Evolutionary conservation across 1,284 basidiomycete genomes (phyloP), one percentile per base, ranked within the genome.

Genomic region (Phellinidium pouzarii): DNA sequence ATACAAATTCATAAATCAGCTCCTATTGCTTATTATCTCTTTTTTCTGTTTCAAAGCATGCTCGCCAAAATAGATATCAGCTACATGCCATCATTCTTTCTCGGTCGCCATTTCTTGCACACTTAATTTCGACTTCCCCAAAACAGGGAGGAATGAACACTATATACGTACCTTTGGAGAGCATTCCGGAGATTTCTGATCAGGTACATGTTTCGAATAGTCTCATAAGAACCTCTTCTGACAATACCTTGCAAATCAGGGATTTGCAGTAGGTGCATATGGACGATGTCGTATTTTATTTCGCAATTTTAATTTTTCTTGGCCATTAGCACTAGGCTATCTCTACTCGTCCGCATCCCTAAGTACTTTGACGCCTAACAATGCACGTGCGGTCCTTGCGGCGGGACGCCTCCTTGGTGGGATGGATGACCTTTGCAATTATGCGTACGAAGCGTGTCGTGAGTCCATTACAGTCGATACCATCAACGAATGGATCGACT

Each of bases 1-100:
- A 14, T 14, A 34, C 6, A 34, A 7, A n/a, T n/a, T n/a, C 6
- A 34, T 34, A 8, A 34, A 14, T 3, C 31, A 8, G 31, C 31
- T 14, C 11, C 14, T 34, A 8, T 7, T 34, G 11, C 14, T 3
- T 14, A 14, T 14, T 34, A 34, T 11, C 14, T 11, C 31, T 11
- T 7, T 34, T 11, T 34, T 34, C 58, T 27, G n/a, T 29, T 57
- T 46, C 57, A 12, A 58, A 90, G 86, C 85, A 87, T 71, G 80
- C 87, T 54, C 79, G 82, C 62, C 79, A 84, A 73, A 80, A 79
- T 66, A 72, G 76, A 55, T 89, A 88, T 66, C 79, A 80, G 56
- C 76, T 89, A 48, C 87, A 90, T 67, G 79, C 84, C 60, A 84
- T 94, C 66, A 84, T 92, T 60, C 75, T 94, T 55, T 88, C 89